Percentiles rank a stretch among this genome's conserved stretches.
Evolutionary conservation across 2,329 filamentous ascomycete genomes (phyloP).

Genomic region (Microsporum ferrugineum): DNA sequence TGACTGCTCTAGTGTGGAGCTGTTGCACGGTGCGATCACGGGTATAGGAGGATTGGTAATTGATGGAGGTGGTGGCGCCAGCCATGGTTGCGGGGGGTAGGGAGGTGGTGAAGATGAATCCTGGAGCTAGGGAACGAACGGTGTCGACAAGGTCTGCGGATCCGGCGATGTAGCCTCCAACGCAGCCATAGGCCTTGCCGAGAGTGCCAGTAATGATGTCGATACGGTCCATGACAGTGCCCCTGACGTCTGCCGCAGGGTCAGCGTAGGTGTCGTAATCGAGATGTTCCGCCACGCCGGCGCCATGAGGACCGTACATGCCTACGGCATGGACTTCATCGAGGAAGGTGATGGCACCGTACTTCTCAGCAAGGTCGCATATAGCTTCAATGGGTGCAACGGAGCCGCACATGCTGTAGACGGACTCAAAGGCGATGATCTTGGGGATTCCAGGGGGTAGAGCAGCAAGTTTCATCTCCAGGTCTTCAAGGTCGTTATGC

Average conservation of each 20-base stretch:
- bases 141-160: constrained; percentile 78
- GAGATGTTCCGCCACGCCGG: constrained; percentile 92
- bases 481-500: constrained; percentile 88
- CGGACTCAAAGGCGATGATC: constrained; percentile 97
- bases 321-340: constrained; percentile 98
- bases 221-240: constrained; percentile 87
- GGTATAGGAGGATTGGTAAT: constrained; percentile 78
- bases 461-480: constrained; percentile 84
- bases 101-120: constrained; percentile 98
- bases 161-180: constrained; percentile 94
- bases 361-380: constrained; percentile 92
- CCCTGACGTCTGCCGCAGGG: constrained; percentile 45
- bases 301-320: constrained; percentile 95
- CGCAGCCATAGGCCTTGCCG: constrained; percentile 94
- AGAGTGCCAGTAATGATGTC: constrained; percentile 97
- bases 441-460: constrained; percentile 78
- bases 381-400: constrained; percentile 93
- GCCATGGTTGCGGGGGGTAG: constrained; percentile 95
- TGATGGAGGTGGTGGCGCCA: constrained; percentile 78
- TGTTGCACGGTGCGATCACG: constrained; percentile 88
- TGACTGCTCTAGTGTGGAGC: constrained; percentile 88
- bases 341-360: constrained; percentile 91
- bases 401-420: constrained; percentile 98
- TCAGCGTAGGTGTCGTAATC: constrained; percentile 78
- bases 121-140: constrained; percentile 85